These are phyloP conservation scores for Boletus sp. DNA, from an alignment of 768 basidiomycete genomes.

Conservation along the genomic window DNA sequence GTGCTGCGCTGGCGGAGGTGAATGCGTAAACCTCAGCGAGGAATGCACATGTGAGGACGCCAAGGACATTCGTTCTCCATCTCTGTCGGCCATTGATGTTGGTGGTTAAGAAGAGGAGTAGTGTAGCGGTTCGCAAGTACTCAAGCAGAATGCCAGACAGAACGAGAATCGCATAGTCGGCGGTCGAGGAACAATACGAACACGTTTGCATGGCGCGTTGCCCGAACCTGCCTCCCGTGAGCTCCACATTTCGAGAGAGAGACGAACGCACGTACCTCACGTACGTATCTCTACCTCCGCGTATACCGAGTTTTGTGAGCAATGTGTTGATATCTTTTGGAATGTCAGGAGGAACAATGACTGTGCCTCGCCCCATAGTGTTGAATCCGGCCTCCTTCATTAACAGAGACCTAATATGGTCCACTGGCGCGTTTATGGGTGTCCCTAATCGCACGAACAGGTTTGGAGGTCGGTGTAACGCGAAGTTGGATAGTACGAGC, in stretches of 20 bases:
- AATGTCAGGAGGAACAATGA: slow-evolving; percentile 29
- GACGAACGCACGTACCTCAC: slow-evolving; percentile 44
- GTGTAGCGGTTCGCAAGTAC: slow-evolving; percentile 54
- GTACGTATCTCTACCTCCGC: slow-evolving; percentile 57
- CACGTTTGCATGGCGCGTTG: slow-evolving; percentile 62
- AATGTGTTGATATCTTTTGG: slow-evolving; percentile 49
- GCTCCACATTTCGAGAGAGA: background rate
- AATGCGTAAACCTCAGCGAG: slow-evolving; percentile 55
- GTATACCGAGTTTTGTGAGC: slow-evolving; percentile 51
- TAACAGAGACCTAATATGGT: slow-evolving; percentile 47
- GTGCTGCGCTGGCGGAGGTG: slow-evolving; percentile 43
- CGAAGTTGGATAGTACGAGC: slow-evolving; percentile 15
- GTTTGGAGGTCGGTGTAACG: slow-evolving; percentile 49
- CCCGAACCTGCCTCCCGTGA: slow-evolving; percentile 50
- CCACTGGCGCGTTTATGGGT: slow-evolving; percentile 52
- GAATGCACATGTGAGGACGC: slow-evolving; percentile 45
- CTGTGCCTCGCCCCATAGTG: slow-evolving; percentile 13
- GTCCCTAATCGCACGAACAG: slow-evolving; percentile 55
- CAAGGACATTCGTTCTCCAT: slow-evolving; percentile 45
- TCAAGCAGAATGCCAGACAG: slow-evolving; percentile 52
- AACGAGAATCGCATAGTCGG: slow-evolving; percentile 59
- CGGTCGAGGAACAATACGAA: slow-evolving; percentile 57
- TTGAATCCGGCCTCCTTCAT: slow-evolving; percentile 40
- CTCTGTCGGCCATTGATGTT: slow-evolving; percentile 38
- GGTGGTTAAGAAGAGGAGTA: slow-evolving; percentile 46